Conservation (phyloP, 108 stramenopile genomes). For the Aurantiochytrium sp. region DNA sequence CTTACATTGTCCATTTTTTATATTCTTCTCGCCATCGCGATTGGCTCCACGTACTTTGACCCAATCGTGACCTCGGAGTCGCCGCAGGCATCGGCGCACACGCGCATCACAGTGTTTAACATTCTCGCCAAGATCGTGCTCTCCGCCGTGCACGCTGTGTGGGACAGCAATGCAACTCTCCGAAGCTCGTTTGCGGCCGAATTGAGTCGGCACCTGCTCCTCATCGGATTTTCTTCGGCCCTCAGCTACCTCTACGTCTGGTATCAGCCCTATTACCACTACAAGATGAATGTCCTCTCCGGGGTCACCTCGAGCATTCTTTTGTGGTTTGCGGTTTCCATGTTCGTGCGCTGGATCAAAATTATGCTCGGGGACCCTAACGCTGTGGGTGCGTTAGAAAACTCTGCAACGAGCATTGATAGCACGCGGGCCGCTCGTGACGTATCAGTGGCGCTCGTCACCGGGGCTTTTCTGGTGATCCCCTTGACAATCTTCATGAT, state of each 20-base stretch:
- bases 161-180: background rate
- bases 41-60: background rate
- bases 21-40: background rate
- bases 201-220: background rate
- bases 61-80: background rate
- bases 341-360: background rate
- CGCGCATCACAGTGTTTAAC: background rate
- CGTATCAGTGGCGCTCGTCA: background rate
- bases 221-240: background rate
- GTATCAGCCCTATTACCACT: background rate
- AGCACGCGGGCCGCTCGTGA: background rate
- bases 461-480: background rate
- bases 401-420: background rate
- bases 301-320: background rate
- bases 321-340: background rate
- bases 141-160: background rate
- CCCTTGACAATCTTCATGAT: background rate
- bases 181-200: background rate
- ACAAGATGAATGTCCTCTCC: background rate
- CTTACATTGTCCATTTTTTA: background rate
- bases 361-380: background rate
- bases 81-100: background rate
- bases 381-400: background rate
- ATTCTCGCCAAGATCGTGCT: background rate
- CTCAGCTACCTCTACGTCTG: background rate